Evolutionary conservation across 2,329 filamentous ascomycete species (phyloP).

Genomic region (Atkinsonella texensis): DNA sequence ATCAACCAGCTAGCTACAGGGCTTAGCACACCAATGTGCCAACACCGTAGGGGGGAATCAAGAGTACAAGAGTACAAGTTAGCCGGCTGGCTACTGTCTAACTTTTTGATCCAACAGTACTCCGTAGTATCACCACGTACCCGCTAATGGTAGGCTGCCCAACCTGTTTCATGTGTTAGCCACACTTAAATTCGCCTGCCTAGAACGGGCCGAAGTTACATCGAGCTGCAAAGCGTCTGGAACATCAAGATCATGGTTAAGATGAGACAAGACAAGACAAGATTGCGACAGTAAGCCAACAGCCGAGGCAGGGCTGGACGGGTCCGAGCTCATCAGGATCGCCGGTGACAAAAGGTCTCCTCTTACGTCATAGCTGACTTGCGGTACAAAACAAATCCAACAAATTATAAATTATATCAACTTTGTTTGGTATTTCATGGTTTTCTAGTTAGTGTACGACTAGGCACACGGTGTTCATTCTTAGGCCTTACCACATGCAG

Average conservation of each 20-base stretch:
- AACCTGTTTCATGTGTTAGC: conserved; percentile 5
- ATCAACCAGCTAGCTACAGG: too few relatives aligned
- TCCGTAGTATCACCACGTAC: background rate
- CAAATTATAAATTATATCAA: too few relatives aligned
- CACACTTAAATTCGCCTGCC: conserved; percentile 7
- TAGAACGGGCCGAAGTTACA: conserved; percentile 9
- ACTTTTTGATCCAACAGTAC: too few relatives aligned
- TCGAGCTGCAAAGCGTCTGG: conserved; percentile 7
- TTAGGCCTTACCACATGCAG: too few relatives aligned
- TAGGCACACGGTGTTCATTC: too few relatives aligned
- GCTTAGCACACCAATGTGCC: too few relatives aligned
- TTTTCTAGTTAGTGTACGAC: too few relatives aligned
- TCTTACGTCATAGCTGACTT: background rate
- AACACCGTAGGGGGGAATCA: too few relatives aligned
- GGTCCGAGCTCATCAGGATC: background rate
- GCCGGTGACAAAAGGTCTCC: background rate
- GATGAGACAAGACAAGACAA: background rate
- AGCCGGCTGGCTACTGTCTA: too few relatives aligned
- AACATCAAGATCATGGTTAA: background rate
- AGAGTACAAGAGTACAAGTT: too few relatives aligned
- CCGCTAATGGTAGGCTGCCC: background rate
- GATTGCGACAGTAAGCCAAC: background rate
- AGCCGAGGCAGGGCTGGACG: background rate
- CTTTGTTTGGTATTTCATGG: too few relatives aligned
- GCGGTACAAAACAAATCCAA: conserved; percentile 2